Conservation (phyloP, 192 early-diverging fungal species). For the Diversispora epigaea region DNA sequence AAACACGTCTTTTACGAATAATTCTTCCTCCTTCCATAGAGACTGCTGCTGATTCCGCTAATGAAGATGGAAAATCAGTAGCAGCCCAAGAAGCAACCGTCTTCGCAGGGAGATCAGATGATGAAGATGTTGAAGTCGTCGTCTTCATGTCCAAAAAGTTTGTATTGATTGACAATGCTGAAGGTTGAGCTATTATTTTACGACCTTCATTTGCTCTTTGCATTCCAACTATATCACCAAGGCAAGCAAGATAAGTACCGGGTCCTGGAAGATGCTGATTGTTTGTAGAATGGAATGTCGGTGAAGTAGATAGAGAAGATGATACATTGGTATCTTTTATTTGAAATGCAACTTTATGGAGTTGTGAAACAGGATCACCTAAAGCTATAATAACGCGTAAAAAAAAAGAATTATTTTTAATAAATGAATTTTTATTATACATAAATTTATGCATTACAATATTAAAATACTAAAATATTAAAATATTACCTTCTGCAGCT, state of each 20-base stretch:
- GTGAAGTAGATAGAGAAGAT: constrained; percentile 21
- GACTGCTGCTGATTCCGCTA: constrained; percentile 34
- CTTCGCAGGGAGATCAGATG: constrained; percentile 30
- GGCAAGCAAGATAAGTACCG: constrained; percentile 69
- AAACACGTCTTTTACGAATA: constrained; percentile 44
- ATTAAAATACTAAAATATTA: too few relatives aligned
- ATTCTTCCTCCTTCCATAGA: constrained; percentile 34
- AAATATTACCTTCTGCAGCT: constrained; percentile 20
- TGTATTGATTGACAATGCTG: constrained; percentile 4
- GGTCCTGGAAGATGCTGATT: constrained; percentile 43
- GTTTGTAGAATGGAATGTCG: constrained; percentile 34
- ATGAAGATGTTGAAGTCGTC: constrained; percentile 26
- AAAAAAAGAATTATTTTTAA: constrained; percentile 9
- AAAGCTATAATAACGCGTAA: constrained; percentile 48
- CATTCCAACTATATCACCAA: constrained; percentile 77
- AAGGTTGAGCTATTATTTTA: constrained; percentile 41
- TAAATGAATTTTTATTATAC: too few relatives aligned
- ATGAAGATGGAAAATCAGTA: constrained; percentile 26
- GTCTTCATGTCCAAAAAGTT: constrained; percentile 22
- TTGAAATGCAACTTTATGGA: constrained; percentile 91
- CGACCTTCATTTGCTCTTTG: constrained; percentile 57
- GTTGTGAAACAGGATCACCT: constrained; percentile 83
- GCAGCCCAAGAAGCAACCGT: constrained; percentile 33
- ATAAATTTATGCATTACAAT: not conserved
- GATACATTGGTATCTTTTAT: constrained; percentile 49